Percentiles rank a stretch among this genome's conserved stretches.
phyloP scores from a whole-genome alignment of 495 filamentous ascomycete species.

The Penicillium atrosanguineum region DNA sequence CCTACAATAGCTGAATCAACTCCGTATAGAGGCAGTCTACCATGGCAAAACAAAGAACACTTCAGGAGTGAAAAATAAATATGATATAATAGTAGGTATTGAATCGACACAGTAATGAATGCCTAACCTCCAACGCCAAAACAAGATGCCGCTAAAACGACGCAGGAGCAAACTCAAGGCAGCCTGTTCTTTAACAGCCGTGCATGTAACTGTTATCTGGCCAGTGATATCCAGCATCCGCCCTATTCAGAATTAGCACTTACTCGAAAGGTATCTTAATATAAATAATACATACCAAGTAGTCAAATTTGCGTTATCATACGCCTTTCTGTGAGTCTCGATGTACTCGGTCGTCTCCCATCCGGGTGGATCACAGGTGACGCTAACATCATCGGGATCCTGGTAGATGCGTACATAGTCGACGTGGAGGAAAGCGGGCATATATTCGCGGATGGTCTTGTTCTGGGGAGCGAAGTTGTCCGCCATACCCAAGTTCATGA shows the following conservation, averaged over 20 bases:
- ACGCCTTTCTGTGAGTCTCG: slow-evolving; percentile 57
- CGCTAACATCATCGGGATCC: slow-evolving; percentile 51
- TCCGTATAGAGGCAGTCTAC: too few relatives aligned
- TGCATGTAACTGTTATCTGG: slow-evolving; percentile 50
- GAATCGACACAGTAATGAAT: slow-evolving; percentile 9
- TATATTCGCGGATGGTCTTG: slow-evolving; percentile 47
- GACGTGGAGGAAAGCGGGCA: slow-evolving; percentile 69
- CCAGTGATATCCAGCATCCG: slow-evolving; percentile 43
- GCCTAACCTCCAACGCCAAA: slow-evolving; percentile 29
- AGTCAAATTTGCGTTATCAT: slow-evolving; percentile 65
- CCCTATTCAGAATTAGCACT: slow-evolving; percentile 21
- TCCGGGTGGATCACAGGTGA: slow-evolving; percentile 71
- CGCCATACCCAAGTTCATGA: slow-evolving; percentile 75
- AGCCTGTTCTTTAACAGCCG: slow-evolving; percentile 26
- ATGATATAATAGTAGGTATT: slow-evolving; percentile 13
- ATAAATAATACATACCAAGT: slow-evolving; percentile 32
- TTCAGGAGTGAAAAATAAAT: not conserved
- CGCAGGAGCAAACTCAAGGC: slow-evolving; percentile 12
- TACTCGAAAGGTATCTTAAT: not conserved
- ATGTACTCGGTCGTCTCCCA: slow-evolving; percentile 75
- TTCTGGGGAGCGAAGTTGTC: slow-evolving; percentile 64
- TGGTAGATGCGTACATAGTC: slow-evolving; percentile 79
- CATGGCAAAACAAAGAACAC: too few relatives aligned
- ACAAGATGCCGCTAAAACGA: slow-evolving; percentile 38
- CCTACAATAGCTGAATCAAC: too few relatives aligned